Conservation (phyloP, 148 eudicot genomes). For the Fagopyrum tataricum region DNA sequence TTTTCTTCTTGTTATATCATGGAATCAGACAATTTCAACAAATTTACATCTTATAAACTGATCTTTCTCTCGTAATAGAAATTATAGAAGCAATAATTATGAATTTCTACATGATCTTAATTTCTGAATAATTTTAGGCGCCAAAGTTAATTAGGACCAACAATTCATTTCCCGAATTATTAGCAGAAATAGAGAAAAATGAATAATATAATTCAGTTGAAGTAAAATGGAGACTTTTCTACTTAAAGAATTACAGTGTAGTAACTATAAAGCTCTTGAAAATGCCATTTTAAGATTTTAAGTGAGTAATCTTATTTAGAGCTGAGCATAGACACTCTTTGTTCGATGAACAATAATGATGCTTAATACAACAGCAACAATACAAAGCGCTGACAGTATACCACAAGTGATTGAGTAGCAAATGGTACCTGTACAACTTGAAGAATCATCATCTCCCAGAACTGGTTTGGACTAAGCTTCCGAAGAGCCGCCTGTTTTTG, state of each 20-base stretch:
- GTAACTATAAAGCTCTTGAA: not conserved
- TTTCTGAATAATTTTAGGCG: too few species aligned
- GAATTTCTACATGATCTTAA: too few species aligned
- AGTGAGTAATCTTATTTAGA: constrained; percentile 23
- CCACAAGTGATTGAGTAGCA: constrained; percentile 54
- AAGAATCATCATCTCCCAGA: constrained; percentile 22
- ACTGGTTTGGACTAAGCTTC: not conserved
- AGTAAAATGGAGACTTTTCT: too few species aligned
- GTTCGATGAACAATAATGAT: constrained; percentile 42
- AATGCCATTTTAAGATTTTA: not conserved
- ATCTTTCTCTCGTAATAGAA: not conserved
- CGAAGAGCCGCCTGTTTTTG: constrained; percentile 26
- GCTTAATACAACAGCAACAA: constrained; percentile 33
- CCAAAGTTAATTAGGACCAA: too few species aligned
- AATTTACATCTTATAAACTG: not conserved
- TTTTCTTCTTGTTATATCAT: not conserved
- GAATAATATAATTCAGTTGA: too few species aligned
- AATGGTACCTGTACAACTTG: constrained; percentile 35
- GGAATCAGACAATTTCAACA: not conserved
- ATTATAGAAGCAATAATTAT: too few species aligned
- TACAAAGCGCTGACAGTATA: constrained; percentile 38
- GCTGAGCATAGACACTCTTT: constrained; percentile 41
- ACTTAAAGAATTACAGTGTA: not conserved
- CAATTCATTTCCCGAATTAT: too few species aligned
- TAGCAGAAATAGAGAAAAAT: too few species aligned